Evolutionary conservation across 2,329 filamentous ascomycete species (phyloP), one percentile per base, ranked within the genome.

Genomic region (Helminthosporium solani): DNA sequence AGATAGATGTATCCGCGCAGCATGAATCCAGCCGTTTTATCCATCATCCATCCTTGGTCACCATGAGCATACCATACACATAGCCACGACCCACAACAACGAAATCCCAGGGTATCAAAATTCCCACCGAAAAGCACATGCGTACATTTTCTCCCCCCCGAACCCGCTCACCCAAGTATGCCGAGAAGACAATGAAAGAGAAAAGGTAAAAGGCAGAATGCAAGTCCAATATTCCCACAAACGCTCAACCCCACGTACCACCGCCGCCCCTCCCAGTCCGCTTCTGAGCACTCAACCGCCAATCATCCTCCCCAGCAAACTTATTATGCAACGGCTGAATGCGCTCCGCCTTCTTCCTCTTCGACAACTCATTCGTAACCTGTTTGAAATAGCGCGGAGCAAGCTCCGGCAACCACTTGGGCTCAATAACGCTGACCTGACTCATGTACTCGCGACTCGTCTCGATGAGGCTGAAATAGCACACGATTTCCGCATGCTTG

Each of bases 311-410:
- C 2, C 85, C 87, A 2, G 86, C 87, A 73, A 89, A 96, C 67
- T 91, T 87, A 68, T 96, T 96, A 69, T 96, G 90, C 72, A 99
- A 72, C 34, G 94, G 94, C 76, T 96, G 89, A 44, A 99, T 97
- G 46, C 92, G 80, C 78, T 99, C 94, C 0, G 89, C 89, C 77
- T 89, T 87, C 81, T 95, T 94, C 63, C 94, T 77, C 79, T 96
- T 96, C 54, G 87, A 92, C 62, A 99, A 72, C 45, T 83, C 79
- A 66, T 96, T 90, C 15, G 94, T 92, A 3, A 97, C 90, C 79
- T n/a, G n/a, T n/a, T 95, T 96, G 83, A 97, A 99, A 76, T 97
- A 99, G 0, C 90, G 96, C 8, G 95, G 94, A n/a, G 95, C 94
- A 11, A 91, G 92, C 62, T 96, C 91, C 1, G 97, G 90, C 18